Base-by-base conservation (phyloP, 495 filamentous ascomycete genomes). In the Tetracladium marchalianum region DNA sequence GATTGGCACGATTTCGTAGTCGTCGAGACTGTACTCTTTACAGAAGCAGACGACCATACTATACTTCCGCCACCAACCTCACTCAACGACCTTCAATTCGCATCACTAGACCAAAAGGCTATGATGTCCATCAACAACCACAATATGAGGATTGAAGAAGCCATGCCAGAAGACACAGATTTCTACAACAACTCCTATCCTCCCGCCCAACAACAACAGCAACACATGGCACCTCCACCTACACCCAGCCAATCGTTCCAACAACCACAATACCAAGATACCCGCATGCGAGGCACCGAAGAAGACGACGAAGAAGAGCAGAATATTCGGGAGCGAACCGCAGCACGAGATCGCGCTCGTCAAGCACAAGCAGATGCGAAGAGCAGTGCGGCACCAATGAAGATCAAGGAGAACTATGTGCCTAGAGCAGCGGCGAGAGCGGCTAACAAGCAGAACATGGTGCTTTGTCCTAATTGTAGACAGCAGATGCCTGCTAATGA, bases 1-100 rank as follows among this genome's bases (percentile, higher is more conserved):
- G 92, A 98, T 61, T 98, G 92, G 92, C 88, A 95, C 56, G 92
- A 97, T 63, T 97, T 97, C 52, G 83, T 90, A 18, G 81, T 98
- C 22, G 89, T 96, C 17, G 92, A 96, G 65, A 96, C 90, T 2
- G 87, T 97, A n/a, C 66, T 84, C 22, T 98, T 98, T 65, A 87
- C 78, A 44, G 93, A 95, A 53, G 73, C 73, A 36, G 92, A 97
- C 62, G 89, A 95, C 51, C 77, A 88, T 54, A 75, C 80, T 12
- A 81, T 90, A 35, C 79, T 97, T 4, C 90, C 92, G 19, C 83
- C 90, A 3, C 92, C 92, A 2, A 89, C 87, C 10, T 87, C 85
- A 1, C 80, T 94, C 13, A 83, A 81, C 43, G 90, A 97, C 56
- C 74, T 98, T 1, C 89, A 96, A 63, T 89, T 87, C 43, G 88